Evolutionary conservation across 1,284 basidiomycete species (phyloP).

Genomic region (Malassezia brasiliensis): DNA sequence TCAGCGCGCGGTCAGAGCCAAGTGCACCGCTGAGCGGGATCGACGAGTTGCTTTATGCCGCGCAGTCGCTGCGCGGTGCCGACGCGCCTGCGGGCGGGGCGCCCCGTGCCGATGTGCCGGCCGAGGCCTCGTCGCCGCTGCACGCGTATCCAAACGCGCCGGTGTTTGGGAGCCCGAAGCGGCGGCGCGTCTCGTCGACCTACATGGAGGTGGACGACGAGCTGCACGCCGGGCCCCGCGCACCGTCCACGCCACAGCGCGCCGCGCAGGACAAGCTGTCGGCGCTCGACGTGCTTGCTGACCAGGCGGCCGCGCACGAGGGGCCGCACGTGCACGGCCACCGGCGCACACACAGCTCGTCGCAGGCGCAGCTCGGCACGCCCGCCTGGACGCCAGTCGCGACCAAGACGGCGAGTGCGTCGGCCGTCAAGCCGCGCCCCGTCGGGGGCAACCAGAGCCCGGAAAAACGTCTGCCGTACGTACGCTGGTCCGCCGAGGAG

Average conservation of each 20-base stretch:
- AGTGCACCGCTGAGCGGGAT: conserved; percentile 27
- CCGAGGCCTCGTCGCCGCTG: not conserved
- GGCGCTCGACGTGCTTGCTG: conserved; percentile 45
- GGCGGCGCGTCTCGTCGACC: conserved; percentile 31
- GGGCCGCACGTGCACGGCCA: not conserved
- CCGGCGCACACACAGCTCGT: conserved; percentile 1
- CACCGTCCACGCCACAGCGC: not conserved
- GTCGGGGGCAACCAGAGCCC: conserved; percentile 37
- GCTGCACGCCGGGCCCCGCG: not conserved
- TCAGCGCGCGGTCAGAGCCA: not conserved
- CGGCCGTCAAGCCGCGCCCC: conserved; percentile 17
- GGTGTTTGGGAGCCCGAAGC: conserved; percentile 41
- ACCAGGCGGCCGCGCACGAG: conserved; percentile 44
- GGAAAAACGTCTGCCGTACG: conserved; percentile 45
- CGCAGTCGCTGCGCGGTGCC: conserved; percentile 34
- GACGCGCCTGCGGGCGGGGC: not conserved
- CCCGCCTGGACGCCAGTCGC: not conserved
- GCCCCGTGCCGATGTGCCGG: not conserved
- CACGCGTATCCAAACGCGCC: conserved; percentile 9
- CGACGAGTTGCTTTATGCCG: conserved; percentile 45
- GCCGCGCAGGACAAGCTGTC: conserved; percentile 3
- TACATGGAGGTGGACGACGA: conserved; percentile 24
- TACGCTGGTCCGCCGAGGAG: conserved; percentile 45
- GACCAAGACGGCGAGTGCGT: not conserved
- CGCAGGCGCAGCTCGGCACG: not conserved